Conservation (phyloP, 495 filamentous ascomycete species). For the Echria macrotheca region DNA sequence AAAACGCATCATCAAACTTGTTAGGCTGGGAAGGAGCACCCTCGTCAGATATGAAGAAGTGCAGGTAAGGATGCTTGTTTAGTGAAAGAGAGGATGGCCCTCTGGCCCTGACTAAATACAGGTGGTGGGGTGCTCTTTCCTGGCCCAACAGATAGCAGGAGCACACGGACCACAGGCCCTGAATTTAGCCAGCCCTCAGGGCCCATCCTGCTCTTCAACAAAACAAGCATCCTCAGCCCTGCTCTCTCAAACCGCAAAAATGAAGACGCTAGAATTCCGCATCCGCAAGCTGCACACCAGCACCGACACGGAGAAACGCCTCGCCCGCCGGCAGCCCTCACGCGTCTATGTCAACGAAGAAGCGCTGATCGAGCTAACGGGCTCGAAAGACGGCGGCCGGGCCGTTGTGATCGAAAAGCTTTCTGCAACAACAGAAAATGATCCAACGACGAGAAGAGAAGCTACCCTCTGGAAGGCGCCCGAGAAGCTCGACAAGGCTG, state of each 20-base stretch:
- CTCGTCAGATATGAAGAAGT: too few relatives aligned
- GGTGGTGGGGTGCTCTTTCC: too few relatives aligned
- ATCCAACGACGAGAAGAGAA: slow-evolving; percentile 32
- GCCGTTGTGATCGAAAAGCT: slow-evolving; percentile 47
- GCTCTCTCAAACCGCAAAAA: slow-evolving; percentile 16
- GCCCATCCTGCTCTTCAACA: too few relatives aligned
- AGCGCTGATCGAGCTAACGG: slow-evolving; percentile 52
- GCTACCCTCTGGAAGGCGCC: slow-evolving; percentile 62
- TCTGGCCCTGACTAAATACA: too few relatives aligned
- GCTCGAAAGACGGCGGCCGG: slow-evolving; percentile 52
- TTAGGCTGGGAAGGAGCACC: too few relatives aligned
- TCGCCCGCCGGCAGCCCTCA: slow-evolving; percentile 38
- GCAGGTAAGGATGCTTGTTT: too few relatives aligned
- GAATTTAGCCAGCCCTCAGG: too few relatives aligned
- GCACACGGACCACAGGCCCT: too few relatives aligned
- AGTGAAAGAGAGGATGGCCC: too few relatives aligned
- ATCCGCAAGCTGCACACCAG: slow-evolving; percentile 42
- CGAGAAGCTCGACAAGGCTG: slow-evolving; percentile 58
- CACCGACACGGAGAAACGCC: slow-evolving; percentile 36
- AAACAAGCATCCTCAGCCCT: too few relatives aligned
- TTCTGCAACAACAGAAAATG: slow-evolving; percentile 10
- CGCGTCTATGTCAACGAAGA: slow-evolving; percentile 63
- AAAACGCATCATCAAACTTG: too few relatives aligned
- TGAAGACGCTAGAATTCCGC: slow-evolving; percentile 39
- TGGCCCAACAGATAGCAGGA: too few relatives aligned